Percentiles rank a stretch among this genome's conserved stretches.
Conservation (phyloP, 2,329 filamentous ascomycete genomes). For the Ophiostoma sp. region DNA sequence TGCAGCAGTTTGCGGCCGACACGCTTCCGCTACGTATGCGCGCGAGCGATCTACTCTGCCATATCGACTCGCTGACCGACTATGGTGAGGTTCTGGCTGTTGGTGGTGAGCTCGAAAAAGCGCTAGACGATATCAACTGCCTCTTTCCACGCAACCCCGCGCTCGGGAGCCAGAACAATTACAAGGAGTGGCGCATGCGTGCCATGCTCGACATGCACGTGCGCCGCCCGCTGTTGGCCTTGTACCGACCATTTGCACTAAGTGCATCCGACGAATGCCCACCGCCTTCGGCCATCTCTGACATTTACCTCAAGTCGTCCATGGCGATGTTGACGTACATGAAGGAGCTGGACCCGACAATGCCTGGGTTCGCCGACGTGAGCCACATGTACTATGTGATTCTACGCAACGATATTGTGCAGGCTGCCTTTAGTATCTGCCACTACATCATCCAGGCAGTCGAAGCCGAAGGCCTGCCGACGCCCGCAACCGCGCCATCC, state of each 20-base stretch:
- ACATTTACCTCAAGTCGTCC: slow-evolving; percentile 49
- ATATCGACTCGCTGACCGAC: slow-evolving; percentile 48
- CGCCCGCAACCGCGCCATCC: neutral
- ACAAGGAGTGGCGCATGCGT: slow-evolving; percentile 47
- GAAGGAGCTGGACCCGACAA: slow-evolving; percentile 47
- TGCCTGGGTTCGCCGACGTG: slow-evolving; percentile 43
- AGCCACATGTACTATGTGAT: slow-evolving; percentile 50
- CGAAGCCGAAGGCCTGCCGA: slow-evolving; percentile 24
- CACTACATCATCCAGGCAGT: slow-evolving; percentile 44
- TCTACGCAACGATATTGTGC: slow-evolving; percentile 49
- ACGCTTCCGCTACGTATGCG: slow-evolving; percentile 47
- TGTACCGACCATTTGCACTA: slow-evolving; percentile 52
- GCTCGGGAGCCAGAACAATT: slow-evolving; percentile 41
- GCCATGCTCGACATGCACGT: slow-evolving; percentile 51
- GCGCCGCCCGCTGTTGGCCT: slow-evolving; percentile 45
- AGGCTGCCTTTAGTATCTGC: slow-evolving; percentile 51
- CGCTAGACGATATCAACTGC: slow-evolving; percentile 50
- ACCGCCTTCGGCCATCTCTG: slow-evolving; percentile 41
- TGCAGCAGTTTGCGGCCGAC: slow-evolving; percentile 50
- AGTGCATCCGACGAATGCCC: slow-evolving; percentile 45
- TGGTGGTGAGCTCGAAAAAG: slow-evolving; percentile 48
- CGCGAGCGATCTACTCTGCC: slow-evolving; percentile 46
- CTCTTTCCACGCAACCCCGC: slow-evolving; percentile 45
- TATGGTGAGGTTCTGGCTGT: slow-evolving; percentile 50
- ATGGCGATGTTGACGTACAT: slow-evolving; percentile 52